phyloP scores from a whole-genome alignment of 495 filamentous ascomycete genomes.

The Annulohypoxylon stygium region DNA sequence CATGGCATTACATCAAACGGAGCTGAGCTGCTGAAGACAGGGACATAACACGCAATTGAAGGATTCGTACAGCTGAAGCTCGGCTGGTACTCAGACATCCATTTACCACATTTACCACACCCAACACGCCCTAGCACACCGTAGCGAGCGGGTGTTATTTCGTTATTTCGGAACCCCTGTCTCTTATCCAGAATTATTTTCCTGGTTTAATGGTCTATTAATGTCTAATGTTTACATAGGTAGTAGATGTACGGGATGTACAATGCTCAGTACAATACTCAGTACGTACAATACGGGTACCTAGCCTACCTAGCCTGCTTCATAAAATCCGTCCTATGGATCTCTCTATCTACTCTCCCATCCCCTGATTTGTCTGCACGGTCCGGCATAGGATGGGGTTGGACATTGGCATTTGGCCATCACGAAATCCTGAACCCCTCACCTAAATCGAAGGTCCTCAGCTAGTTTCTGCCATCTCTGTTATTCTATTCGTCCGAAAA shows the following conservation, averaged over 20 bases:
- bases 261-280: background rate
- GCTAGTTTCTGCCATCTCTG: conserved; percentile 28
- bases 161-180: conserved; percentile 25
- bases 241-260: too few relatives aligned
- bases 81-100: conserved; percentile 27
- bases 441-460: conserved; percentile 40
- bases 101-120: background rate
- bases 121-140: conserved; percentile 5
- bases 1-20: conserved; percentile 3
- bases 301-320: background rate
- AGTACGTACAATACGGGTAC: background rate
- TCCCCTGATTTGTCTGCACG: conserved; percentile 43
- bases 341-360: conserved; percentile 21
- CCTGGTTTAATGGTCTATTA: conserved; percentile 38
- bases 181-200: conserved; percentile 22
- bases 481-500: conserved; percentile 39
- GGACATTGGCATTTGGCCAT: conserved; percentile 40
- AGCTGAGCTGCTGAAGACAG: conserved; percentile 31
- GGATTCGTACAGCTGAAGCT: conserved; percentile 33
- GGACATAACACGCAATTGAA: conserved; percentile 2
- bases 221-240: background rate
- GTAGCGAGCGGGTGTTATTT: conserved; percentile 25
- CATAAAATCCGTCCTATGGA: conserved; percentile 22
- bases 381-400: conserved; percentile 32
- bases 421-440: conserved; percentile 43